Base-by-base conservation (phyloP, 1,139 yeast species). In the Yamadazyma membranifaciens region DNA sequence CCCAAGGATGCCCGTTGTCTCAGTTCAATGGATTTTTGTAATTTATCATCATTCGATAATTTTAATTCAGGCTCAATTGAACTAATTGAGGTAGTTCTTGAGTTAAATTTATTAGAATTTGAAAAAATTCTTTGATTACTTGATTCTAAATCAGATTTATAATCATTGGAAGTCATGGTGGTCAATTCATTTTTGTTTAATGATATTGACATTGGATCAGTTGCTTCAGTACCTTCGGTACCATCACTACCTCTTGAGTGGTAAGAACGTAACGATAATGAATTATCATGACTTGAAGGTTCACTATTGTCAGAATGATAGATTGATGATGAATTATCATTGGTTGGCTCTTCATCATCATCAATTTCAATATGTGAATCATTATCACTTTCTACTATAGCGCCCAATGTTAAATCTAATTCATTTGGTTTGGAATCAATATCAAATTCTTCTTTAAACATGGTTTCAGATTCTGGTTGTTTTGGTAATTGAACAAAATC, bases 211-310 rank as follows among this genome's bases (percentile, higher is more conserved):
- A 49, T 47, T 37, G 54, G 54, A 15, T 40, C 43, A 36, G 43
- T 40, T 11, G 39, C 39, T 36, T 49, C 52, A 22, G 52, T 43
- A 17, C 45, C 50, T 38, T 50, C 54, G 27, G 55, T 51, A 12
- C 55, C 55, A 13, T 45, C 49, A 36, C 65, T 62, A 28, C 42
- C 42, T 33, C 39, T 28, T 54, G 61, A 62, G 48, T 67, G 71
- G 43, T 68, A 61, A 43, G 68, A 61, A 49, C 68, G 71, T 52
- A 70, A 68, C 1, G 76, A 71, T 46, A 70, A 65, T 25, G 54
- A 46, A 31, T 45, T 47, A 22, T 54, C 60, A 36, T 53, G 50
- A n/a, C 55, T 61, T 36, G 61, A 55, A 30, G 51, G 51, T 10
- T 35, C 39, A 33, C 38, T 36, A 33, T 45, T 41, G 38, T 63